A percentile compares a stretch with the other conserved stretches of the same genome.
phyloP scores from a whole-genome alignment of 352 stramenopile genomes.

The Pythium biforme region DNA sequence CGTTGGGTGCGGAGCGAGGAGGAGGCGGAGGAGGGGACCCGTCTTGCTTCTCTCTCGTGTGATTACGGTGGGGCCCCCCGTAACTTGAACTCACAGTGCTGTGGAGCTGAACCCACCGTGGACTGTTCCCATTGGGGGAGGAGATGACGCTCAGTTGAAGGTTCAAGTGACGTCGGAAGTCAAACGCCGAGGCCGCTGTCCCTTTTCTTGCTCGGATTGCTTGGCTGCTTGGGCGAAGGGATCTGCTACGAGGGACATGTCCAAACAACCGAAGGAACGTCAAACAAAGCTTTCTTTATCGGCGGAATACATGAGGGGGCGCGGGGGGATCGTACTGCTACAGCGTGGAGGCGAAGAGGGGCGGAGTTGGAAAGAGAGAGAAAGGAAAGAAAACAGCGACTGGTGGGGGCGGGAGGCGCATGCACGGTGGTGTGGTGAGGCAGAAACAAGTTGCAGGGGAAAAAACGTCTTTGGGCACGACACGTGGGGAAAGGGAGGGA shows the following conservation, averaged over 20 bases:
- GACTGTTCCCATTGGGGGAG: no score
- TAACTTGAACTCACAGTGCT: background rate
- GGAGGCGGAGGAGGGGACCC: no score
- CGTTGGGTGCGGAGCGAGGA: no score
- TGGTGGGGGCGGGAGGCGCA: no score
- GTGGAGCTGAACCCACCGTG: no score
- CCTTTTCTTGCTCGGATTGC: background rate
- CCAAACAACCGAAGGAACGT: background rate
- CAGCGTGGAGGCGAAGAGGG: background rate
- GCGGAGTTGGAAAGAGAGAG: background rate
- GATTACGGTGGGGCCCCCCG: no score
- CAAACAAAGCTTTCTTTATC: background rate
- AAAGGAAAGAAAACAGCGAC: background rate
- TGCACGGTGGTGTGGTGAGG: background rate
- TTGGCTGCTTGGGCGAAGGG: background rate
- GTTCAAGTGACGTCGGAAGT: background rate
- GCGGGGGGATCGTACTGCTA: conserved; percentile 3
- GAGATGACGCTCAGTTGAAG: background rate
- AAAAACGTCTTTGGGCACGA: conserved; percentile 3
- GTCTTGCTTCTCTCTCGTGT: no score
- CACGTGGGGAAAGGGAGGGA: background rate
- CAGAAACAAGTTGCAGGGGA: background rate
- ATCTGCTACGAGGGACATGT: background rate
- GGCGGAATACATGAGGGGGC: conserved; percentile 1
- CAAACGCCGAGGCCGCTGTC: background rate